Conservation (phyloP, 176 grass and related monocot genomes). For the Juncus effusus region DNA sequence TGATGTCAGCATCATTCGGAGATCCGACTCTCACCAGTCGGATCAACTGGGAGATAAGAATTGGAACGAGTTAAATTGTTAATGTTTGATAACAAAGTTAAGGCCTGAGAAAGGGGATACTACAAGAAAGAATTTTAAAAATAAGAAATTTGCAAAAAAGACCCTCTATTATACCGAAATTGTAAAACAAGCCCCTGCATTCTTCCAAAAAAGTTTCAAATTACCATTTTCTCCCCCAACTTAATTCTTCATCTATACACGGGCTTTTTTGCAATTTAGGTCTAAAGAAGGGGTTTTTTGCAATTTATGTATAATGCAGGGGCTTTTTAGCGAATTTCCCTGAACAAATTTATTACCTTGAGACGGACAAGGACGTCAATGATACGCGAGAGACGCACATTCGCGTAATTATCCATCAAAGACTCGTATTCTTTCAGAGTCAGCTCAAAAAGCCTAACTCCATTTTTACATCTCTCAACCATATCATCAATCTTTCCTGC, state of each 20-base stretch:
- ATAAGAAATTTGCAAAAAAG: too few species aligned
- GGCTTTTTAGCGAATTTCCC: not conserved
- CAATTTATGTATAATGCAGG: not conserved
- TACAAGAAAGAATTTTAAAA: too few species aligned
- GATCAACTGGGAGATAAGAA: conserved; percentile 24
- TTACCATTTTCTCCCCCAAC: too few species aligned
- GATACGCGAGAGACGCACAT: conserved; percentile 62
- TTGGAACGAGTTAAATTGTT: too few species aligned
- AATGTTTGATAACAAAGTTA: too few species aligned
- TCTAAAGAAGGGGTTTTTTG: not conserved
- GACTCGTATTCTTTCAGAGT: conserved; percentile 57
- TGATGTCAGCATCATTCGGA: not conserved
- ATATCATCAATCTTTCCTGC: conserved; percentile 86
- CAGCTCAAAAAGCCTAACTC: conserved; percentile 72
- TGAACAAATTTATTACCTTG: conserved; percentile 48
- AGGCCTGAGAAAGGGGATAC: too few species aligned
- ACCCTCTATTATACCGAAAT: too few species aligned
- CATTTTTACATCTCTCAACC: conserved; percentile 58
- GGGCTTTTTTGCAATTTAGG: too few species aligned
- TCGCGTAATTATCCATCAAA: conserved; percentile 66
- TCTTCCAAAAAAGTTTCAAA: too few species aligned
- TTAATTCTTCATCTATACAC: too few species aligned
- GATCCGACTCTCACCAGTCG: conserved; percentile 8
- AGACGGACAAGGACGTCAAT: conserved; percentile 75
- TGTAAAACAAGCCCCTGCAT: too few species aligned